Base-by-base conservation (phyloP, 768 basidiomycete species). In the Boletus rubroflammeus region DNA sequence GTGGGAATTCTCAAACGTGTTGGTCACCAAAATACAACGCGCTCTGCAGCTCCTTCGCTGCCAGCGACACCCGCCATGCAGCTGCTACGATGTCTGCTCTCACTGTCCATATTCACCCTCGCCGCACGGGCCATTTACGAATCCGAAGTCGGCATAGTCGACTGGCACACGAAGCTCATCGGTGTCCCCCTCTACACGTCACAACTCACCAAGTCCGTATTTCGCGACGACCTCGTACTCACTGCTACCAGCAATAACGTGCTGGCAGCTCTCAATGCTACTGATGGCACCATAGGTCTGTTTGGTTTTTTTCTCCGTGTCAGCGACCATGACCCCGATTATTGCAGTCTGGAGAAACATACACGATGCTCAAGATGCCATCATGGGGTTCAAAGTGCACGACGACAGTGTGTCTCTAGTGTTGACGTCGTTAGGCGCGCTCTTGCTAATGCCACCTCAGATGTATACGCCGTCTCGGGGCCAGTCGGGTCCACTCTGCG, bases 111-210 rank as follows among this genome's bases (percentile, higher is more conserved):
- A 13, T 47, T 61, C 26, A 26, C 66, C 9, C 55, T 71, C 25
- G 46, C 66, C 36, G 69, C 72, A 25, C 71, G 65, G 54, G 85
- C 85, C 26, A 70, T 88, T 32, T 85, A 89, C 55, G 79, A 88
- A 63, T 80, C 85, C 23, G 88, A 93, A 53, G 88, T 83, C 51
- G 90, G 90, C 41, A 73, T 88, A 41, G 79, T 94, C 42, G 93
- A 96, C 75, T 98, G 94, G 94, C 81, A 97, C 70, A 88, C 83
- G 61, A 70, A 77, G 14, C 79, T 88, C 28, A 74, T 92, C 51
- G 94, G 94, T 15, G 79, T 87, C 5, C 90, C 92, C 0, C 75
- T 85, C 4, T 69, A 78, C 32, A 72, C 76, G 9, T 76, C 82
- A 3, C 66, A 61, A 0, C 63, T 76, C 17, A 81, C 80, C 1